Evolutionary conservation across 2,329 filamentous ascomycete species (phyloP).

Genomic region (Ceratocystis smalleyi): DNA sequence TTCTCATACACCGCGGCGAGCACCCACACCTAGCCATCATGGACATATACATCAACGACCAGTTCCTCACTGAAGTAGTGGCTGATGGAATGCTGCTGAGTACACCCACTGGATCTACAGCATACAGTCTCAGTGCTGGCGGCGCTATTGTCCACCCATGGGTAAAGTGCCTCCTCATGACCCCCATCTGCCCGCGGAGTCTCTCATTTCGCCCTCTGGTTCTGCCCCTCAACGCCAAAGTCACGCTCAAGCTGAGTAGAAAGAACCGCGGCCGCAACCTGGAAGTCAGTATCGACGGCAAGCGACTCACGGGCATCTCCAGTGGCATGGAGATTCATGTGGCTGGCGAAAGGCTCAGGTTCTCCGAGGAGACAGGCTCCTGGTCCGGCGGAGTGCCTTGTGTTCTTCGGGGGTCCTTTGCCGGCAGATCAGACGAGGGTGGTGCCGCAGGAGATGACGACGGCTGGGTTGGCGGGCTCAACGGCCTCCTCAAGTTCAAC

Average conservation of each 20-base stretch:
- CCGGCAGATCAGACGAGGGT: constrained; percentile 22
- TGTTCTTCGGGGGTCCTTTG: constrained; percentile 52
- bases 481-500: constrained; percentile 90
- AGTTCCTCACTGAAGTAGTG: constrained; percentile 83
- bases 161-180: constrained; percentile 75
- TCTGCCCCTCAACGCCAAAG: constrained; percentile 68
- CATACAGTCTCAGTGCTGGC: constrained; percentile 84
- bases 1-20: constrained; percentile 80
- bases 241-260: constrained; percentile 66
- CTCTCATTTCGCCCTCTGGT: constrained; percentile 86
- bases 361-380: constrained; percentile 71
- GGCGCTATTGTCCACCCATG: constrained; percentile 90
- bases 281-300: constrained; percentile 66
- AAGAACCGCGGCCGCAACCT: constrained; percentile 63
- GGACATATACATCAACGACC: constrained; percentile 75
- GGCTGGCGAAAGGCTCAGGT: constrained; percentile 65
- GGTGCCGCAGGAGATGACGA: constrained; percentile 51
- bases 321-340: constrained; percentile 77
- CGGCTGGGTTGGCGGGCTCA: constrained; percentile 91
- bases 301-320: constrained; percentile 48
- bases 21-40: constrained; percentile 84
- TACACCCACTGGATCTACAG: constrained; percentile 87
- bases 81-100: constrained; percentile 90
- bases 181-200: constrained; percentile 84
- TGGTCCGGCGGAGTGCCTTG: constrained; percentile 78